Evolutionary conservation across 306 rosid species (phyloP).

Genomic region (Medicago arabica): DNA sequence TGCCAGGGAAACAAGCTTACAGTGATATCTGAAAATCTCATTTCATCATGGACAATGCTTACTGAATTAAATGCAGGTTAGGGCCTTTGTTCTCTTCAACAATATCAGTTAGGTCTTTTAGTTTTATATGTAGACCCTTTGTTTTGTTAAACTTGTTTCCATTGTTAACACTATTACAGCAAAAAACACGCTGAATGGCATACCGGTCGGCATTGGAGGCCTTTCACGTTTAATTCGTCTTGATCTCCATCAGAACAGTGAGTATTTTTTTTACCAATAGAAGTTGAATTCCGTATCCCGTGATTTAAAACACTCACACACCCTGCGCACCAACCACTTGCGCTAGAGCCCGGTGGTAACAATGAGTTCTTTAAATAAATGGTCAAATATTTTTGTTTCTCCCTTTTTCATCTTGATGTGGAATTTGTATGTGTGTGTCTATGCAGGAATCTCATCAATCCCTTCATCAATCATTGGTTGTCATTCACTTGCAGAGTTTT

Average conservation of each 20-base stretch:
- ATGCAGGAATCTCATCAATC: conserved; percentile 78
- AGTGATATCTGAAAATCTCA: conserved; percentile 60
- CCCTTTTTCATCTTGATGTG: conserved; percentile 33
- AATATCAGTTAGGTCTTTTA: conserved; percentile 31
- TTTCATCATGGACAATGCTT: conserved; percentile 83
- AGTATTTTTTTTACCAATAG: conserved; percentile 42
- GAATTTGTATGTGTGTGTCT: conserved; percentile 35
- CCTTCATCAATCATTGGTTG: conserved; percentile 80
- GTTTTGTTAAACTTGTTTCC: conserved; percentile 38
- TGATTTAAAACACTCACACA: not conserved
- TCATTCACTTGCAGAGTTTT: conserved; percentile 77
- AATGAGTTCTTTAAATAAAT: conserved; percentile 59
- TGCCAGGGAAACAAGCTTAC: conserved; percentile 87
- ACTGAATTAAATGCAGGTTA: conserved; percentile 90
- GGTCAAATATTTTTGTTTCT: conserved; percentile 23
- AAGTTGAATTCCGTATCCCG: not conserved
- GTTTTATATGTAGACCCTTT: conserved; percentile 18
- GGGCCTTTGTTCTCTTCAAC: conserved; percentile 33
- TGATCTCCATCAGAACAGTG: conserved; percentile 88
- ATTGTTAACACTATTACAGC: conserved; percentile 60
- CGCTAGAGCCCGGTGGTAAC: conserved; percentile 40
- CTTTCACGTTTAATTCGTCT: conserved; percentile 84
- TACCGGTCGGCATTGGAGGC: conserved; percentile 81
- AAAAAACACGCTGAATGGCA: conserved; percentile 67
- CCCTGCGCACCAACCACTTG: not conserved